Evolutionary conservation across 805 yeast species (phyloP), one percentile per base, ranked within the genome.

Genomic region (Hanseniaspora valbyensis): DNA sequence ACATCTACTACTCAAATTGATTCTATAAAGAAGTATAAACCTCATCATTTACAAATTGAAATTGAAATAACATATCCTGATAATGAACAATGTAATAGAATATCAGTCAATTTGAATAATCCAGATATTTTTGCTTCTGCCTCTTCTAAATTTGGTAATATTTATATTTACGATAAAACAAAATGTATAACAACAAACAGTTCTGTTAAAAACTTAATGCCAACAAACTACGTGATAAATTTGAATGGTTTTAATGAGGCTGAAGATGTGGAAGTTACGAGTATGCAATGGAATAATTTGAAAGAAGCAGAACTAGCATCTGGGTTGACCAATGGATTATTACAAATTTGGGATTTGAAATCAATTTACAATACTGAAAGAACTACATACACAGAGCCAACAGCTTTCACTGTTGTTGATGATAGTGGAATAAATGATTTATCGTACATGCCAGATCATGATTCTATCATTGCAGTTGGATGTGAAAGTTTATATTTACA

Each of bases 51-150:
- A 26, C 53, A 44, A 4, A 58, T 54, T 19, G 61, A 63, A 21
- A 49, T 64, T 4, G 51, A 55, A 16, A 63, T 65, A n/a, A 52
- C 50, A 22, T 64, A 62, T 39, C 68, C 69, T 12, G 54, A 80
- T 56, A 62, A 67, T 1, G 88, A 85, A 2, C 92, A 82, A 55
- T 80, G 88, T 51, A 85, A 86, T 60, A 74, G 76, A 54, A 80
- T 83, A 0, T 70, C 81, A 33, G 77, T 75, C 58, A 76, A 84
- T 79, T 95, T 95, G 0, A 90, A 83, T 56, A 89, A 89, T 58
- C 92, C 92, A 1, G 92, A 88, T 59, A 59, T 89, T 4, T 71
- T 89, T 4, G 86, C 89, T 1, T 75, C 87, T 18, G 76, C 80
- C 9, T 77, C 83, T 39, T 77, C 81, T 38, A 62, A 67, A 29